Evolutionary conservation across 176 grass and related monocot genomes (phyloP).

Genomic region (Avena atlantica): DNA sequence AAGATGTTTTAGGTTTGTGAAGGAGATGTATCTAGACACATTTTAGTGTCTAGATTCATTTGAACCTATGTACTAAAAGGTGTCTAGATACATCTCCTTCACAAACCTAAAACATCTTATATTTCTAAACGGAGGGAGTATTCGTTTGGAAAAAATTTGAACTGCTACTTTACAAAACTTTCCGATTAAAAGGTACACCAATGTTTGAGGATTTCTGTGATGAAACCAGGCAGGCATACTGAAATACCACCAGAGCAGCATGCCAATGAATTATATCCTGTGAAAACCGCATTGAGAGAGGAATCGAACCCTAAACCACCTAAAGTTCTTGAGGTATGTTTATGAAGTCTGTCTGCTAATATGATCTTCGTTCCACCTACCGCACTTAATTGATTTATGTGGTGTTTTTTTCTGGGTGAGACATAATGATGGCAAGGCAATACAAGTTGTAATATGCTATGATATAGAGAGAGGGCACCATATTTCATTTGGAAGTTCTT

Average conservation of each 20-base stretch:
- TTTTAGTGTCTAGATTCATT: too few relatives aligned
- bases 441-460: neutral
- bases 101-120: too few relatives aligned
- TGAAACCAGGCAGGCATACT: constrained; percentile 25
- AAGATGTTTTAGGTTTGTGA: too few relatives aligned
- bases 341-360: neutral
- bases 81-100: too few relatives aligned
- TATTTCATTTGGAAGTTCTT: constrained; percentile 16
- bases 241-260: constrained; percentile 33
- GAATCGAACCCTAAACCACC: constrained; percentile 40
- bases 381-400: neutral
- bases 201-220: neutral
- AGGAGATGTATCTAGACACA: too few relatives aligned
- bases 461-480: constrained; percentile 8
- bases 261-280: neutral
- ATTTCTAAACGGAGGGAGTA: too few relatives aligned
- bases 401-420: neutral
- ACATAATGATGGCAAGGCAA: constrained; percentile 4
- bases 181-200: neutral
- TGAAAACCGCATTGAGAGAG: neutral
- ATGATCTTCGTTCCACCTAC: neutral
- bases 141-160: neutral
- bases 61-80: too few relatives aligned
- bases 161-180: neutral
- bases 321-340: constrained; percentile 61